These are phyloP conservation scores for Pythium dissotocum DNA, from an alignment of 352 stramenopile species.

Conservation along the genomic window DNA sequence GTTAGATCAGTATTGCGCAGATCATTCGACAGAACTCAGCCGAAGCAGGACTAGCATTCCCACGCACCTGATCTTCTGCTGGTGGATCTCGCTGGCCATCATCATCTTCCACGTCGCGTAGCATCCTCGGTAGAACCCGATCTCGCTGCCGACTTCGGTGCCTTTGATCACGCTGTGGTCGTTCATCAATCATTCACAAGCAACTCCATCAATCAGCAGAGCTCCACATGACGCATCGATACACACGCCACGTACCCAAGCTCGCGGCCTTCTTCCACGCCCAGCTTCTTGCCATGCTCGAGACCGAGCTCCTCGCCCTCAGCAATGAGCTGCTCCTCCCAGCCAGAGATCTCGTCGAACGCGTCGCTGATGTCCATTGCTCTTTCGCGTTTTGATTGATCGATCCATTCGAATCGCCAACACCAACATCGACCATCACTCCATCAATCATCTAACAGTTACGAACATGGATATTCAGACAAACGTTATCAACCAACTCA, in stretches of 20 bases:
- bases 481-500: constrained; percentile 2
- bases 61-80: constrained; percentile 48
- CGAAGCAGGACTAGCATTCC: not conserved
- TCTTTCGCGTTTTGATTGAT: not conserved
- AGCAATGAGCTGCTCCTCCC: constrained; percentile 68
- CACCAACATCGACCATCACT: constrained; percentile 23
- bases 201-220: not conserved
- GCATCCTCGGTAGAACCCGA: constrained; percentile 84
- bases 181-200: not conserved
- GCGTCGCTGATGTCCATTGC: constrained; percentile 68
- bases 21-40: not conserved
- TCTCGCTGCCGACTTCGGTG: constrained; percentile 77
- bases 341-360: constrained; percentile 73
- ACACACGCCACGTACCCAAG: constrained; percentile 44
- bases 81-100: constrained; percentile 38
- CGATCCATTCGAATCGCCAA: not conserved
- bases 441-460: constrained; percentile 7
- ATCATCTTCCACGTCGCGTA: constrained; percentile 69
- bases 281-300: constrained; percentile 52
- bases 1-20: not conserved
- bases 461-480: constrained; percentile 12
- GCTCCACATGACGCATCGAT: not conserved
- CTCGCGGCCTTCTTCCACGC: constrained; percentile 72
- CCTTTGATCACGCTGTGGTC: constrained; percentile 64
- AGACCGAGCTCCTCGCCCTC: constrained; percentile 67